Conservation (phyloP, 2,329 filamentous ascomycete species). For the Fusarium sambucinum region DNA sequence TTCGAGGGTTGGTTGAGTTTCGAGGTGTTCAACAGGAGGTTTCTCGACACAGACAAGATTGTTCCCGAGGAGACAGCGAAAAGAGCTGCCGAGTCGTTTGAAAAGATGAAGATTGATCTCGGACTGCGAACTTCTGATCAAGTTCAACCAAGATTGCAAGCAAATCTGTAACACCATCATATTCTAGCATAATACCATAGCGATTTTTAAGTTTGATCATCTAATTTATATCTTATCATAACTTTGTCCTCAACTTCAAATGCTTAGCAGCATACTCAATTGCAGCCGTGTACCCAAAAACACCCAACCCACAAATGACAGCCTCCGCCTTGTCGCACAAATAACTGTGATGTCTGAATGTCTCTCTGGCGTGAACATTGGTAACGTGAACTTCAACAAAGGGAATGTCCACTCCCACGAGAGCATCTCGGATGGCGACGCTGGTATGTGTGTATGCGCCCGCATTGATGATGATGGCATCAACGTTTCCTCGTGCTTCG, state of each 20-base stretch:
- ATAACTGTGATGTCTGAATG: constrained; percentile 76
- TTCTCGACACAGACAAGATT: constrained; percentile 68
- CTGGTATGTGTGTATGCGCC: constrained; percentile 82
- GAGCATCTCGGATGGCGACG: constrained; percentile 79
- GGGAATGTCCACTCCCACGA: constrained; percentile 75
- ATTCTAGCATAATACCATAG: constrained; percentile 21
- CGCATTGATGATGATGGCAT: constrained; percentile 81
- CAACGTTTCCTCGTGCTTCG: constrained; percentile 66
- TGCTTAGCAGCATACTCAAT: constrained; percentile 66
- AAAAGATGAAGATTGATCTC: constrained; percentile 57
- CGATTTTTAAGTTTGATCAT: neutral
- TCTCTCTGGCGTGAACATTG: constrained; percentile 79
- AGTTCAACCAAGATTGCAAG: constrained; percentile 48
- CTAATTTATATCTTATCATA: constrained; percentile 5
- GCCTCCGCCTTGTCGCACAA: constrained; percentile 81
- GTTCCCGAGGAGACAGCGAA: constrained; percentile 69
- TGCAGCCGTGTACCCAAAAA: constrained; percentile 71
- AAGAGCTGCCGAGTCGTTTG: constrained; percentile 65
- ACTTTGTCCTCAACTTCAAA: constrained; percentile 56
- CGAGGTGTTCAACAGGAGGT: constrained; percentile 70
- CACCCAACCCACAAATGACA: constrained; percentile 77
- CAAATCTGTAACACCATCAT: constrained; percentile 48
- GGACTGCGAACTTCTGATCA: constrained; percentile 46
- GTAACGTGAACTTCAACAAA: constrained; percentile 84
- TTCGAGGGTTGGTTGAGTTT: constrained; percentile 78